Base-by-base conservation (phyloP, 2,329 filamentous ascomycete genomes). In the Bipolaris cookei region DNA sequence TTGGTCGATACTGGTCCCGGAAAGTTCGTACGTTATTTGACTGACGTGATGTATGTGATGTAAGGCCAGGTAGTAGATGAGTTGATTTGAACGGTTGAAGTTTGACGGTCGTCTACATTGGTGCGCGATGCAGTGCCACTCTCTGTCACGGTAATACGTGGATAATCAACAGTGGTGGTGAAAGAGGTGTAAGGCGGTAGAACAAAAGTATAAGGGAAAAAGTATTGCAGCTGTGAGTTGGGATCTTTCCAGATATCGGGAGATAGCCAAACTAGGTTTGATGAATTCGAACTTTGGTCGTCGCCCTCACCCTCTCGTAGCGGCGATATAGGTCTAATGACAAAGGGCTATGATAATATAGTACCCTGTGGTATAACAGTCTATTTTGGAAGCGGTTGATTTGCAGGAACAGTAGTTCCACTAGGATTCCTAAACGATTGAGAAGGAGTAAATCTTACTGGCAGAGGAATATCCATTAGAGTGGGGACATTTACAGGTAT, bases 261-360 rank as follows among this genome's bases (percentile, higher is more conserved):
- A 6, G 53, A 54, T 6, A 60, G 38, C 52, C 52, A 60, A 11
- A 60, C 28, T 6, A 54, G 43, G 41, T 48, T 47, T 8, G 51
- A 54, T 18, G 50, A 51, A 11, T 44, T 54, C 3, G 45, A 51
- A 35, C 30, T 53, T 32, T 57, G 56, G 32, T 53, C 52, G 7
- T 62, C 52, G 10, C 54, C 39, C 23, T 58, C 49, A 16, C 49
- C 55, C 44, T 54, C 35, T 3, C 25, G 49, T 3, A 58, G 43
- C 13, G 39, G n/a, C 2, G 30, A 39, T 3, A 52, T 56, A 38
- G 32, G 53, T n/a, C 32, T 13, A 50, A 66, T 65, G 3, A 72
- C 79, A 16, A 78, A 83, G 25, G 71, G 76, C 1, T 75, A 88
- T 8, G 80, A 84, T 21, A 68, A 81, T 1, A 72, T 54, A 18